Evolutionary conservation across 352 stramenopile genomes (phyloP), one percentile per base, ranked within the genome.

Genomic region (Phytopythium cucurbitacearum): DNA sequence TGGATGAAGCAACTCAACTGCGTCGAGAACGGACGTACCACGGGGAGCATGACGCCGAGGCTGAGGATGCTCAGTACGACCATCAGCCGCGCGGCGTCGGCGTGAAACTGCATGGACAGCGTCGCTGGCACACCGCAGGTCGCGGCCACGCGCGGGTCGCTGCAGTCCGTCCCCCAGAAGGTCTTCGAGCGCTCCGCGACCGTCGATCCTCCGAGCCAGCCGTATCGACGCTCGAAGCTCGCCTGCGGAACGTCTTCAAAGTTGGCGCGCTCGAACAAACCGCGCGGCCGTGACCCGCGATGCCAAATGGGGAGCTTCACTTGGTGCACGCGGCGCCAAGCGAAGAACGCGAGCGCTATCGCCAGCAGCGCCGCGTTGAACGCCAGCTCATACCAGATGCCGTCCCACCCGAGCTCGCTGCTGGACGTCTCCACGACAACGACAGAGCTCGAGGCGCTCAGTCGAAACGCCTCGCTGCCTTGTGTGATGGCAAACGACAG

Each of bases 241-340:
- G 62, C 42, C 9, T 57, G 51, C 6, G 73, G 59, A 0, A 89
- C 56, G 33, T 80, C 64, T 40, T 89, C 82, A 47, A 80, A 89
- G 65, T 93, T 91, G 44, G 69, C 70, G 35, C 77, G 81, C 51
- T 91, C 72, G 63, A 93, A 93, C 10, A 93, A 71, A 2, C 67
- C 68, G n/a, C 75, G 59, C 0, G 48, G 37, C 7, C 48, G 48
- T 4, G 37, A 36, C 13, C 48, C 48, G 36, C 48, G 48, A 3
- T 13, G 10, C 76, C 77, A 93, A 40, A 90, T 73, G 2, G 80
- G 80, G 38, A 90, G 60, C 21, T 76, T 54, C 4, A 91, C 42
- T 32, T 55, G 67, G 34, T 85, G 75, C 4, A 88, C 36, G 9
- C 77, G 67, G 28, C 77, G 67, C 71, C 71, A 90, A 3, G 64